A percentile compares a stretch with the other conserved stretches of the same genome.
phyloP scores from a whole-genome alignment of 108 stramenopile species.

The Parmales sp. region DNA sequence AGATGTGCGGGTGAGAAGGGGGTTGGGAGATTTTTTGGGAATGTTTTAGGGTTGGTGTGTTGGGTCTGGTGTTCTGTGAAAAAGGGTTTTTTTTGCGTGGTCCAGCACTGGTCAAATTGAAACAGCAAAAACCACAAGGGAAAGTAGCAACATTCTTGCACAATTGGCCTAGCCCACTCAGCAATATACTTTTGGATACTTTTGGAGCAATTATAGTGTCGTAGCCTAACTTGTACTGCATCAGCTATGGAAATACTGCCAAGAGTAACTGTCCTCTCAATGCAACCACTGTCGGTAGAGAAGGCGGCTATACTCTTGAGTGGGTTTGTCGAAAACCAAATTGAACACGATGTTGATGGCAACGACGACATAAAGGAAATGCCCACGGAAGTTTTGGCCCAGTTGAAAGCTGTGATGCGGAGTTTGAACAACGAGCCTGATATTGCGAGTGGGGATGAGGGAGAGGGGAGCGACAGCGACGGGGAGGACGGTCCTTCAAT shows the following conservation, averaged over 20 bases:
- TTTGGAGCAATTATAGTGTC: not conserved
- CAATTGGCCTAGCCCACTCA: too few relatives aligned
- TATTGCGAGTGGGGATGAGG: constrained; percentile 30
- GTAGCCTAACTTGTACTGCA: constrained; percentile 10
- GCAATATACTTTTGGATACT: too few relatives aligned
- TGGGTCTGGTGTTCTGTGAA: not conserved
- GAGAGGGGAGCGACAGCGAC: constrained; percentile 29
- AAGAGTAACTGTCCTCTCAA: constrained; percentile 1
- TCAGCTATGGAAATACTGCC: not conserved
- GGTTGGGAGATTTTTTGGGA: not conserved
- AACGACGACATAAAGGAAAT: not conserved
- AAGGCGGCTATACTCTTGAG: not conserved
- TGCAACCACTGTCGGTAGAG: not conserved
- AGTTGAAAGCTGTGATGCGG: constrained; percentile 18
- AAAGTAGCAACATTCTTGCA: too few relatives aligned
- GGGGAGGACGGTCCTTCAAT: constrained; percentile 16
- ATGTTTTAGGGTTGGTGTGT: not conserved
- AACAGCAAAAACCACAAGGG: too few relatives aligned
- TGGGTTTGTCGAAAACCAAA: not conserved
- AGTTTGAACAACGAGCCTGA: constrained; percentile 28
- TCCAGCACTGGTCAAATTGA: not conserved
- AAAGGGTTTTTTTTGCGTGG: not conserved
- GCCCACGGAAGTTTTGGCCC: constrained; percentile 12
- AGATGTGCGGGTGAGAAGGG: not conserved
- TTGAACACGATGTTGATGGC: not conserved